Base-by-base conservation (phyloP, 176 grass and related monocot species). In the Carex scoparia region DNA sequence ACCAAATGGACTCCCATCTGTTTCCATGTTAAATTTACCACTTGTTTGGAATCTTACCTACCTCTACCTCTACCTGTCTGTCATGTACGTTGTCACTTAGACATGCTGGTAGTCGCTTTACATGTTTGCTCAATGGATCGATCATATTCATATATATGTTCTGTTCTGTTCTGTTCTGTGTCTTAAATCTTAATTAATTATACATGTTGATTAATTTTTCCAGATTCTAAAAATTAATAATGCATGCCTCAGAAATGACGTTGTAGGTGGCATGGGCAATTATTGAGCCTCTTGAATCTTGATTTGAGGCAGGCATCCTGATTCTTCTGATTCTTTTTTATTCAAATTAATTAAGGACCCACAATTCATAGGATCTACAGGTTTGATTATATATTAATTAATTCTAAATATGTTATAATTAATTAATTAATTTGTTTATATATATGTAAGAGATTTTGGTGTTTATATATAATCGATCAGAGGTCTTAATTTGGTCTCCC, bases 401-500 rank as follows among this genome's bases (percentile, higher is more conserved):
- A 23, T 23, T 23, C 23, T 23, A 23, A 23, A 23, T 23, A 23
- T 23, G 23, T 23, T 23, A 23, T 23, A 23, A 23, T 23, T 23
- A 23, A 23, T 23, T 35, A 18, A 33, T 33, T 78, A 78, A 78
- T 78, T 57, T 27, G 18, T 61, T 51, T 51, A 28, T 63, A n/a
- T 51, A 28, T 63, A n/a, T 63, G 61, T 27, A 9, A 35, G 31
- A 37, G 5, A 79, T 58, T 78, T 79, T 79, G 48, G 48, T 56
- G 74, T 58, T 28, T 40, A 57, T 79, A 13, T 40, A 57, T 79
- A 13, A 37, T 58, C 28, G 6, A 13, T 18, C 53, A 13, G 28
- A 35, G 74, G 74, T 58, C 74, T 79, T 23, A 23, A 23, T 23
- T 79, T 58, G 74, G 74, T 79, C 74, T 79, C 14, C 74, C 23